Evolutionary conservation across 306 rosid genomes (phyloP), one percentile per base, ranked within the genome.

Genomic region (Castanea mollissima): DNA sequence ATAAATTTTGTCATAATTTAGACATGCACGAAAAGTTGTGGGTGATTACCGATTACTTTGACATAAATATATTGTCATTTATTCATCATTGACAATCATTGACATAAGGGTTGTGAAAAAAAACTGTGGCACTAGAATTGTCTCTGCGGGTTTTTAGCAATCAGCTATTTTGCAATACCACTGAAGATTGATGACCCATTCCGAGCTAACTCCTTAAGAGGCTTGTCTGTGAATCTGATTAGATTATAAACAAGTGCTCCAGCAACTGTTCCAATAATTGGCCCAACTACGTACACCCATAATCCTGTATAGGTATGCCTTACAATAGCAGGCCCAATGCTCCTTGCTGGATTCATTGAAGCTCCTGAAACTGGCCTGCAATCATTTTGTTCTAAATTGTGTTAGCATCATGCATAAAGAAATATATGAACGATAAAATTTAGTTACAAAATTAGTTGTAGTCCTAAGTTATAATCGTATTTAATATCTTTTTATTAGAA

Each of bases 271-370:
- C 87, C 87, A 18, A 76, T 51, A 20, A 84, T 44, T 11, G 87
- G 87, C 18, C 84, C 87, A 4, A 71, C 41, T 16, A 84, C 65
- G 5, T 84, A 84, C 68, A 76, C 80, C 87, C 87, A 84, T 3
- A 84, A 51, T 34, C 84, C 84, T 80, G 57, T 84, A 57, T 74
- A 84, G 14, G 44, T 59, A 34, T 51, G 75, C 72, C 44, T 78
- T 27, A 82, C 75, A 64, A 85, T 38, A 13, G 88, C 88, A 2
- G 88, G 83, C 11, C 88, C 86, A 11, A 85, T 71, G 71, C 82
- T 85, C 78, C 88, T 82, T 5, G 88, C 88, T 14, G 88, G 88
- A 31, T 85, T 85, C 88, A 85, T 85, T 13, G 88, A 85, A 5
- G 88, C 85, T 57, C 88, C 86, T 1, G 88, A 82, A 70, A 85